These are phyloP conservation scores for Termitomyces sp. DNA, from an alignment of 768 basidiomycete genomes.

Conservation along the genomic window DNA sequence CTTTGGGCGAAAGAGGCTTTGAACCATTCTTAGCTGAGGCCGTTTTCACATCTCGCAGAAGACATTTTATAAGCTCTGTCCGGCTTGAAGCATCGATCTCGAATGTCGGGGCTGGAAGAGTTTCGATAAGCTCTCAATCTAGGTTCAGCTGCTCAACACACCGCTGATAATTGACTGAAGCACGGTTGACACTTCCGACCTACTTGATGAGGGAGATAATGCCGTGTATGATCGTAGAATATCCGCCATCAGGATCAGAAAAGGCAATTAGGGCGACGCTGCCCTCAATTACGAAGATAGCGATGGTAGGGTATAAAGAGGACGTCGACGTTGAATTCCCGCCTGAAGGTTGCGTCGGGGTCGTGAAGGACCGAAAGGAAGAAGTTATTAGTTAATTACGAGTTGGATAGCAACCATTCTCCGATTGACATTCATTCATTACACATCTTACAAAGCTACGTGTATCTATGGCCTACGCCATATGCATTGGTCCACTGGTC, in stretches of 20 bases:
- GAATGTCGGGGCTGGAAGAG: constrained; percentile 35
- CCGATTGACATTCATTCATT: constrained; percentile 12
- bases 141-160: constrained; percentile 18
- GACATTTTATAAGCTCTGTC: constrained; percentile 48
- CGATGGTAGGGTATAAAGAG: background rate
- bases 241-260: constrained; percentile 36
- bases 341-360: constrained; percentile 4
- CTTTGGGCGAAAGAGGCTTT: constrained; percentile 51
- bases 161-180: constrained; percentile 51
- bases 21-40: constrained; percentile 25
- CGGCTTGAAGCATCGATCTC: constrained; percentile 46
- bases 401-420: constrained; percentile 8
- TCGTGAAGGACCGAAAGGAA: constrained; percentile 10
- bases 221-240: constrained; percentile 42
- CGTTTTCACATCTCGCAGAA: constrained; percentile 57
- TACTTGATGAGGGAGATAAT: constrained; percentile 43
- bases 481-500: background rate
- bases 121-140: background rate
- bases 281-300: background rate
- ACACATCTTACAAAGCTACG: constrained; percentile 14
- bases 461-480: background rate
- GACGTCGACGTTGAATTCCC: background rate
- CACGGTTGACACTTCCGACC: constrained; percentile 40
- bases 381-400: background rate
- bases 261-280: constrained; percentile 4